phyloP scores from a whole-genome alignment of 192 early-diverging fungal species.

The Dimargaris verticillata region DNA sequence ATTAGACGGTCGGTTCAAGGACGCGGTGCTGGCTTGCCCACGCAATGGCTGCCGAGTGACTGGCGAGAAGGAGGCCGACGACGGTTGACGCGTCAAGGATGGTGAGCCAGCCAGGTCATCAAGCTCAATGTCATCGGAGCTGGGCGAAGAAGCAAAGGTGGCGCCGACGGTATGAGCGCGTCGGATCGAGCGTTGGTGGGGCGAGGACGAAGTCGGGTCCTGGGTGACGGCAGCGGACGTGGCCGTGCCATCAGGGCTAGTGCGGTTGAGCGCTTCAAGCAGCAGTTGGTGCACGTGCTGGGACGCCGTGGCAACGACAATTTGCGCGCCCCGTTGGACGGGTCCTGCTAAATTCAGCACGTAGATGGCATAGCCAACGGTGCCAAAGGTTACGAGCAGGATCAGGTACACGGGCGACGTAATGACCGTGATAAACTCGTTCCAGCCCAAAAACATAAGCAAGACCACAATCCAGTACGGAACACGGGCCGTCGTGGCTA shows the following conservation, averaged over 20 bases:
- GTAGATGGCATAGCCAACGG: constrained; percentile 41
- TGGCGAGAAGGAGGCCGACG: too few species aligned
- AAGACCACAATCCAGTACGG: constrained; percentile 73
- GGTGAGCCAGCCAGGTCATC: too few species aligned
- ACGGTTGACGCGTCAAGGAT: too few species aligned
- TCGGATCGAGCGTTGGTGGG: too few species aligned
- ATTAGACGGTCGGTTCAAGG: too few species aligned
- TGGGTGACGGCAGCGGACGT: too few species aligned
- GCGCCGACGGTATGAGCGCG: too few species aligned
- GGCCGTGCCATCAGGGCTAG: constrained; percentile 1
- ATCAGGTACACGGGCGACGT: constrained; percentile 75
- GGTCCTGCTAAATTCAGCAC: constrained; percentile 50
- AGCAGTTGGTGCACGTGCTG: constrained; percentile 25
- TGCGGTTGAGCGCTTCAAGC: constrained; percentile 32
- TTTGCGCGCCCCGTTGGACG: constrained; percentile 27
- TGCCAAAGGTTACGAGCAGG: constrained; percentile 35
- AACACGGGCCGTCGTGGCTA: constrained; percentile 68
- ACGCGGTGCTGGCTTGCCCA: too few species aligned
- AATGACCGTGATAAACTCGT: constrained; percentile 77
- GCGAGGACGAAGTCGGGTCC: too few species aligned
- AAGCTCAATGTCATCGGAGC: too few species aligned
- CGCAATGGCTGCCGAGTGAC: too few species aligned
- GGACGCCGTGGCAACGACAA: constrained; percentile 25
- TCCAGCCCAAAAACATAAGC: constrained; percentile 81
- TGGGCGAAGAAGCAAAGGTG: too few species aligned